Evolutionary conservation across 257 asterid genomes (phyloP), one percentile per base, ranked within the genome.

Genomic region (Jacaranda mimosifolia): DNA sequence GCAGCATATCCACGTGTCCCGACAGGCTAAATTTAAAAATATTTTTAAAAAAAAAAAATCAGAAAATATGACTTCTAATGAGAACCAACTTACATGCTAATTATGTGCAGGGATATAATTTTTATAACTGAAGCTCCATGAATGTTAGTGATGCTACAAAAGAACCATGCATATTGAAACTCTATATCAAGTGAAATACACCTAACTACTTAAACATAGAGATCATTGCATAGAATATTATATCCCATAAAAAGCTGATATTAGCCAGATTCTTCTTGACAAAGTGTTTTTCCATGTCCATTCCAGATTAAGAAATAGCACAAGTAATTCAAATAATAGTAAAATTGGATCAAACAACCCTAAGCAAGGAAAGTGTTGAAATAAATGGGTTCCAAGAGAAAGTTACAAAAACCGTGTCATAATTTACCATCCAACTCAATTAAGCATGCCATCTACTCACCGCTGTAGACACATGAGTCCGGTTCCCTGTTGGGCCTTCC

Each of bases 1-100:
- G 98, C 98, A 46, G 98, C 97, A 83, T 94, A 94, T 32, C 98
- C 98, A 15, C 86, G 78, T 15, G 98, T 94, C 59, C 97, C 97
- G 1, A 94, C 89, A 74, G 98, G 98, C 98, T 94, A 81, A 77
- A 26, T 26, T 26, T 26, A 14, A 6, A 52, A 8, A 15, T 55
- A 52, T 51, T 1, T 51, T 1, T 13, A 4, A 51, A 6, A 3
- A 32, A 17, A 11, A 49, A 26, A 5, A 13, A 26, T 48, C 35
- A 38, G 11, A 21, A 10, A 26, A 2, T 14, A 10, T 26, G 32
- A 26, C 32, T 26, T 26, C 32, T 26, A 2, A 26, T 26, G 32
- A 26, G 32, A 26, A 26, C 32, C 32, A 26, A 26, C 32, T 26
- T 26, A 26, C 32, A 26, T 0, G 32, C 32, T 26, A 26, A 26